phyloP scores from a whole-genome alignment of 768 basidiomycete species.

The Boletus rubroflammeus region DNA sequence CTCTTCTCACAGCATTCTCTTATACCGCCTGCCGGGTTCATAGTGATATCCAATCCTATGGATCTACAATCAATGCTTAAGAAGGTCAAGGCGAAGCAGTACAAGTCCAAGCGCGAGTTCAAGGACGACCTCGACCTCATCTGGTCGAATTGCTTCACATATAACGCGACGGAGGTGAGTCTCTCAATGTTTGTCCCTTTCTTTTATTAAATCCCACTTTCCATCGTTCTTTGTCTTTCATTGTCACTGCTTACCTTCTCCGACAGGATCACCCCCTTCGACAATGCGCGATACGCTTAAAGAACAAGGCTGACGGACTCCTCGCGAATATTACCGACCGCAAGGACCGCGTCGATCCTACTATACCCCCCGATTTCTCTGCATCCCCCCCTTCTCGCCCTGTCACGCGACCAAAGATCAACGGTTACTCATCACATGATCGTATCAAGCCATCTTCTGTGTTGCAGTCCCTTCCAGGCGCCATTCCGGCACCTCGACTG shows the following conservation, averaged over 20 bases:
- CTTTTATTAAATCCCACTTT: neutral
- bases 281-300: slow-evolving; percentile 73
- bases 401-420: slow-evolving; percentile 42
- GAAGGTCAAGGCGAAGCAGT: slow-evolving; percentile 88
- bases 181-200: neutral
- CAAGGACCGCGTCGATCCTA: slow-evolving; percentile 72
- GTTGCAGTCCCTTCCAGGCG: slow-evolving; percentile 4
- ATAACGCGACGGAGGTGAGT: slow-evolving; percentile 87
- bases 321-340: slow-evolving; percentile 88
- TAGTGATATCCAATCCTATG: slow-evolving; percentile 95
- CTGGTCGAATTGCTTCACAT: slow-evolving; percentile 92
- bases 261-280: slow-evolving; percentile 84
- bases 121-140: slow-evolving; percentile 93
- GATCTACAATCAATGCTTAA: slow-evolving; percentile 90
- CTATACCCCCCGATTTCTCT: slow-evolving; percentile 50
- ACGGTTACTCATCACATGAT: slow-evolving; percentile 35
- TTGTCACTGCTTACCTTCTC: neutral
- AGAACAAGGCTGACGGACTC: slow-evolving; percentile 79
- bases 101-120: slow-evolving; percentile 94
- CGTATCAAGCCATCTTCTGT: slow-evolving; percentile 25
- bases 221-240: neutral
- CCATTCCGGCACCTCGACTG: slow-evolving; percentile 5
- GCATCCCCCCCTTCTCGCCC: slow-evolving; percentile 22
- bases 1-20: neutral
- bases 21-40: slow-evolving; percentile 4